phyloP scores from a whole-genome alignment of 495 filamentous ascomycete species.

The Hypomontagnella monticulosa region DNA sequence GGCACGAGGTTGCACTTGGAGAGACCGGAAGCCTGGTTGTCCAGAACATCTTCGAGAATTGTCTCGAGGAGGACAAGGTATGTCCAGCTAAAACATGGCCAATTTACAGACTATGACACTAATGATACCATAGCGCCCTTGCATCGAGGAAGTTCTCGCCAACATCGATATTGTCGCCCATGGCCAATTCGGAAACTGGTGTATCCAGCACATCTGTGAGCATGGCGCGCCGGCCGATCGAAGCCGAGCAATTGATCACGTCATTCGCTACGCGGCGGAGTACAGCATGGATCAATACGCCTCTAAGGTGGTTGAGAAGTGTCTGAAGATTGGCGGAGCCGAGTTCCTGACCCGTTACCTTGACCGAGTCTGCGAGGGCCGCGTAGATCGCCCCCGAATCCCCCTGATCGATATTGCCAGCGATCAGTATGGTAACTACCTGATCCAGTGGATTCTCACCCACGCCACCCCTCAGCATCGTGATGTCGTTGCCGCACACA shows the following conservation, averaged over 20 bases:
- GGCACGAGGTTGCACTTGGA: constrained; percentile 96
- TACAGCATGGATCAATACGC: constrained; percentile 99
- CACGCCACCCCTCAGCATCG: constrained; percentile 86
- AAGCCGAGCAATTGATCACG: constrained; percentile 92
- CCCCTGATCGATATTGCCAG: constrained; percentile 98
- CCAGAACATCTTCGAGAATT: constrained; percentile 99
- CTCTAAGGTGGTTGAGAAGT: constrained; percentile 99
- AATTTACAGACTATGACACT: constrained; percentile 42
- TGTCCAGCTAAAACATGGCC: constrained; percentile 1
- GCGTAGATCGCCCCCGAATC: constrained; percentile 90
- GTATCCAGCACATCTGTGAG: constrained; percentile 99
- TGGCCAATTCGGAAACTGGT: constrained; percentile 99
- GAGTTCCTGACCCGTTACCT: constrained; percentile 95
- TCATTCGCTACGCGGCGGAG: constrained; percentile 89
- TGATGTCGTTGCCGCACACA: constrained; percentile 90
- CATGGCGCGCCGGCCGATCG: constrained; percentile 92
- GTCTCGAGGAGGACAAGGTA: constrained; percentile 98
- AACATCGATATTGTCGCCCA: constrained; percentile 96
- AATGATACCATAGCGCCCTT: constrained; percentile 74
- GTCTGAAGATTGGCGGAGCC: constrained; percentile 91
- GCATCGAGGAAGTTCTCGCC: constrained; percentile 92
- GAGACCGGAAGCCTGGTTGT: constrained; percentile 98
- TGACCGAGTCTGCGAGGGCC: constrained; percentile 90
- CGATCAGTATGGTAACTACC: constrained; percentile 98
- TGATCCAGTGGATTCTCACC: constrained; percentile 95